Percentiles rank a stretch among this genome's conserved stretches.
Conservation (phyloP, 495 filamentous ascomycete species). For the Coniosporium apollinis region DNA sequence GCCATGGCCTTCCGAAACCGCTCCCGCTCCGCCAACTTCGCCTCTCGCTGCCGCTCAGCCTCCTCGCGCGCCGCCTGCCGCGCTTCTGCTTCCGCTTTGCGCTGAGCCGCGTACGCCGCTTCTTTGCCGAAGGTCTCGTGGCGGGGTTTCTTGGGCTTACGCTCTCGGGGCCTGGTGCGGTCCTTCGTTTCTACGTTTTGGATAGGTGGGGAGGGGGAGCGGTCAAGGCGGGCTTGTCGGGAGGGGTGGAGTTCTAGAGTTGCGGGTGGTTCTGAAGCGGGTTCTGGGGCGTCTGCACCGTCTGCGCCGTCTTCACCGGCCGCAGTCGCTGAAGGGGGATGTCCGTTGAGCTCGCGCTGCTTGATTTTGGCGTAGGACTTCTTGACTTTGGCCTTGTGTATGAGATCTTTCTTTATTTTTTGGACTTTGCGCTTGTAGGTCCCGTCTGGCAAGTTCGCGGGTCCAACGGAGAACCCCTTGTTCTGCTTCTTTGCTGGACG, state of each 20-base stretch:
- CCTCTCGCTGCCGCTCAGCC: conserved; percentile 25
- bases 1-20: conserved; percentile 26
- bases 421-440: conserved; percentile 86
- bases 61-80: conserved; percentile 26
- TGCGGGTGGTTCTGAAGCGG: not conserved
- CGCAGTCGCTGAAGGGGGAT: conserved; percentile 4
- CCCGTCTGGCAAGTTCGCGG: conserved; percentile 85
- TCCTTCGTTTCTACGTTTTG: conserved; percentile 13
- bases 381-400: conserved; percentile 86
- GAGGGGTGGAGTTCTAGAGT: conserved; percentile 11
- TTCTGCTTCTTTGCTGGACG: conserved; percentile 30
- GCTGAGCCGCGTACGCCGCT: conserved; percentile 47
- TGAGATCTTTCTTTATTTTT: conserved; percentile 82
- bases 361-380: conserved; percentile 86
- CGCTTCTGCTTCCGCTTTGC: conserved; percentile 45
- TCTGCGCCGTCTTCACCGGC: too few relatives aligned
- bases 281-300: conserved; percentile 1
- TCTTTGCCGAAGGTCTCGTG: conserved; percentile 64
- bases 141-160: conserved; percentile 28
- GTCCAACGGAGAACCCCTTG: conserved; percentile 66
- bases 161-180: conserved; percentile 7
- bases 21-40: conserved; percentile 31
- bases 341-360: conserved; percentile 30
- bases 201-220: conserved; percentile 10
- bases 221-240: conserved; percentile 8